Evolutionary conservation across 2,329 filamentous ascomycete species (phyloP).

Genomic region (Scedosporium aurantiacum): DNA sequence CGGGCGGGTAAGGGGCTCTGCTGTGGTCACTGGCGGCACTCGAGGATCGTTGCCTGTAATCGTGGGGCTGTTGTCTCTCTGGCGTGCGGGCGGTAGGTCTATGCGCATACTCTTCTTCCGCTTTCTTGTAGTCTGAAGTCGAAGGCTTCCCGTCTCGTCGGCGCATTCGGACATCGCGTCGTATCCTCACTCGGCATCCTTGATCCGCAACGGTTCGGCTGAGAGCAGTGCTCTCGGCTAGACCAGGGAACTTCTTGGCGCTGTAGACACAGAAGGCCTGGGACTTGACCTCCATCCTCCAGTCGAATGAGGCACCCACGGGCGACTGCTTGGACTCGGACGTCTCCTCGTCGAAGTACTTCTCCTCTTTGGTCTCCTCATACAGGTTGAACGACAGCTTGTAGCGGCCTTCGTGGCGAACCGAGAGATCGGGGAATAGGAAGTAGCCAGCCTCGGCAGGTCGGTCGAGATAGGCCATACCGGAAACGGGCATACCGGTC

Average conservation of each 20-base stretch:
- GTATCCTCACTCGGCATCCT: constrained; percentile 89
- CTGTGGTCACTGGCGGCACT: constrained; percentile 46
- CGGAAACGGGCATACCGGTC: constrained; percentile 88
- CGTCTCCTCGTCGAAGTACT: constrained; percentile 54
- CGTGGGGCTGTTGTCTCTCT: constrained; percentile 11
- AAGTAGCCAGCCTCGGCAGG: constrained; percentile 78
- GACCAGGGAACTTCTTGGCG: constrained; percentile 95
- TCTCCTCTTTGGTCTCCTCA: constrained; percentile 79
- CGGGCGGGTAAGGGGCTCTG: constrained; percentile 26
- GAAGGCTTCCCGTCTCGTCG: constrained; percentile 62
- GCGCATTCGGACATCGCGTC: constrained; percentile 87
- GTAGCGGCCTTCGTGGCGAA: constrained; percentile 90
- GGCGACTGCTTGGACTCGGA: constrained; percentile 24
- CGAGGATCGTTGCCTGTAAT: constrained; percentile 42
- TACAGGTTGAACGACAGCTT: constrained; percentile 86
- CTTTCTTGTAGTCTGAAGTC: constrained; percentile 38
- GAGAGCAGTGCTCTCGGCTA: constrained; percentile 78
- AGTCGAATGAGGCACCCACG: constrained; percentile 49
- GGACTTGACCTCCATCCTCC: constrained; percentile 84
- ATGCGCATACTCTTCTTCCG: constrained; percentile 50
- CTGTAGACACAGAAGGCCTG: constrained; percentile 80
- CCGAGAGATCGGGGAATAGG: constrained; percentile 92
- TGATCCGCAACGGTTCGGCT: constrained; percentile 92
- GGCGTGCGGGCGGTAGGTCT: constrained; percentile 25
- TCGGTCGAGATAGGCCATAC: constrained; percentile 90